Evolutionary conservation across 192 early-diverging fungal genomes (phyloP).

Genomic region (Coemansia sp.): DNA sequence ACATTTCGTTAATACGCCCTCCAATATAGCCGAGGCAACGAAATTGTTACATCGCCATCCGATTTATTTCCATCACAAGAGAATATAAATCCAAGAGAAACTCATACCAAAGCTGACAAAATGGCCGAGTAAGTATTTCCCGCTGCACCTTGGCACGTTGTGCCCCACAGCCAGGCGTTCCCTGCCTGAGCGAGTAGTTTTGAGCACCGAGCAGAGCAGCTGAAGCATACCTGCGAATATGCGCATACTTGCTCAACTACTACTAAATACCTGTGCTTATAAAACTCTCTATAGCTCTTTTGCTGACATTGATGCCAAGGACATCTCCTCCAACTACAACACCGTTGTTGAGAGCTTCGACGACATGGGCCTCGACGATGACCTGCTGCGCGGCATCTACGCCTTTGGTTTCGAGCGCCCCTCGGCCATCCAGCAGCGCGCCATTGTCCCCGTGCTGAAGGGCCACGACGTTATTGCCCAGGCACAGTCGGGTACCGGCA

Average conservation of each 20-base stretch:
- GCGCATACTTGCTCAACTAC: background rate
- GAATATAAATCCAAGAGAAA: slow-evolving; percentile 13
- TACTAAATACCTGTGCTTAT: background rate
- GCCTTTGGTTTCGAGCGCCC: slow-evolving; percentile 98
- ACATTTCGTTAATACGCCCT: slow-evolving; percentile 31
- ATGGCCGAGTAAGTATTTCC: slow-evolving; percentile 54
- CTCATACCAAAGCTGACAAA: slow-evolving; percentile 10
- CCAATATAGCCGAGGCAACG: slow-evolving; percentile 30
- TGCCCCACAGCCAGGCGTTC: background rate
- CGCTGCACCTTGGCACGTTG: background rate
- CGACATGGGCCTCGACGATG: slow-evolving; percentile 87
- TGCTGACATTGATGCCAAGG: slow-evolving; percentile 39
- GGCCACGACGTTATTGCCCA: slow-evolving; percentile 99
- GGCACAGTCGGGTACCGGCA: slow-evolving; percentile 99
- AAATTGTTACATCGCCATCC: slow-evolving; percentile 22
- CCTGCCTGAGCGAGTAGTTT: background rate
- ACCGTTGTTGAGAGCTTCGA: slow-evolving; percentile 95
- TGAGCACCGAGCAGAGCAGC: background rate
- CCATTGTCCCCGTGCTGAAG: slow-evolving; percentile 94
- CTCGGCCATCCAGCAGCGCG: slow-evolving; percentile 95
- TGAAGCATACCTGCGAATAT: background rate
- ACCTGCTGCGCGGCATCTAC: slow-evolving; percentile 96
- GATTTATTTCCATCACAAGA: slow-evolving; percentile 8
- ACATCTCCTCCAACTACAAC: slow-evolving; percentile 88
- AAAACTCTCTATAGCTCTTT: slow-evolving; percentile 12